Evolutionary conservation across 768 basidiomycete genomes (phyloP).

Genomic region (Leucocoprinus sp.): DNA sequence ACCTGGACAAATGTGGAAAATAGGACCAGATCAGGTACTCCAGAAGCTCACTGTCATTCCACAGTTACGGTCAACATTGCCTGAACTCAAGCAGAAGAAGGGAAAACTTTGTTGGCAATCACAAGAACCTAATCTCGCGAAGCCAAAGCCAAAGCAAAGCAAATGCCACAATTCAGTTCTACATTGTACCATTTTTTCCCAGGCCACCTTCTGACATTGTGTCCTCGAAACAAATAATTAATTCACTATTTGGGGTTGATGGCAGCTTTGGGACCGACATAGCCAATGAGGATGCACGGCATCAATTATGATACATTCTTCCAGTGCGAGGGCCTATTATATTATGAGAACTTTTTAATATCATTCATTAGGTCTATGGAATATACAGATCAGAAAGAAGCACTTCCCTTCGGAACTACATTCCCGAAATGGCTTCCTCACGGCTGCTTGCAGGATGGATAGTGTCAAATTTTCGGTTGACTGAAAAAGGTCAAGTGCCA

Average conservation of each 20-base stretch:
- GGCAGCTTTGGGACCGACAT: background rate
- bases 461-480: background rate
- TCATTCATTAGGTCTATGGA: background rate
- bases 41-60: background rate
- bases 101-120: constrained; percentile 1
- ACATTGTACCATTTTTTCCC: background rate
- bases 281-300: background rate
- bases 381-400: constrained; percentile 6
- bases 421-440: constrained; percentile 8
- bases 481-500: constrained; percentile 1
- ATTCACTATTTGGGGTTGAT: background rate
- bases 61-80: background rate
- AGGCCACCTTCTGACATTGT: too few species aligned
- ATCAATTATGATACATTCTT: constrained; percentile 1
- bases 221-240: background rate
- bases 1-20: constrained; percentile 4
- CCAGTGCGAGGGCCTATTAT: background rate
- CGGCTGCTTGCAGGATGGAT: constrained; percentile 1
- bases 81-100: background rate
- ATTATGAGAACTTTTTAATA: constrained; percentile 3
- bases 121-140: background rate
- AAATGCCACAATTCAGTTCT: background rate
- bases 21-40: constrained; percentile 8
- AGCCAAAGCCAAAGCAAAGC: background rate
- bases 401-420: background rate